These are phyloP conservation scores for Proliferodiscus dingleyae DNA, from an alignment of 2,329 filamentous ascomycete species.

Conservation along the genomic window DNA sequence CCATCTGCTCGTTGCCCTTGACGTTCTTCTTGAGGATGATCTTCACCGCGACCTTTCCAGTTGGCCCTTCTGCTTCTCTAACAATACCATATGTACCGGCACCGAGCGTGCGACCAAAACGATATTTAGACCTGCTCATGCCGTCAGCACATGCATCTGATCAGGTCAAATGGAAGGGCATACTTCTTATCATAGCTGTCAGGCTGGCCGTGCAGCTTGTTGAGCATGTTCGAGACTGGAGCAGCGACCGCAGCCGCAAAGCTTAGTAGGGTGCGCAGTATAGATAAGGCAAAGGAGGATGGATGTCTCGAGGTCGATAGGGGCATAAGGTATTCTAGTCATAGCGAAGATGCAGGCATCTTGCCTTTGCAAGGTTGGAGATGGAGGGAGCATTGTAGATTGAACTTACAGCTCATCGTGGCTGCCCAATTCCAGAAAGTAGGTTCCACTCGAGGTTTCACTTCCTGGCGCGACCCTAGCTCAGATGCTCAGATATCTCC, in stretches of 20 bases:
- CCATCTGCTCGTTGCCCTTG: slow-evolving; percentile 97
- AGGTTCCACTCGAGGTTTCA: background rate
- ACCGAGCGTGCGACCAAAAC: slow-evolving; percentile 87
- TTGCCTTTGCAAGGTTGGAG: background rate
- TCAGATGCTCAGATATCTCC: too few species aligned
- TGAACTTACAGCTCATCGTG: slow-evolving; percentile 32
- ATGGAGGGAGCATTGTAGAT: slow-evolving; percentile 6
- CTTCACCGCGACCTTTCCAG: slow-evolving; percentile 90
- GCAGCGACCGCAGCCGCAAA: slow-evolving; percentile 7
- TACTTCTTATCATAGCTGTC: slow-evolving; percentile 99
- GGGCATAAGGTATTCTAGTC: slow-evolving; percentile 9
- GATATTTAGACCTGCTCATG: slow-evolving; percentile 68
- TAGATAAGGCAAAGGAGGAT: slow-evolving; percentile 5
- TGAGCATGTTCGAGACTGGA: slow-evolving; percentile 82
- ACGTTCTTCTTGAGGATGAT: slow-evolving; percentile 99
- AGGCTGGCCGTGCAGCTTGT: slow-evolving; percentile 92
- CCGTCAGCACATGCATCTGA: slow-evolving; percentile 18
- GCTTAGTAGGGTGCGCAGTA: slow-evolving; percentile 9
- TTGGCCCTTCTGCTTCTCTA: slow-evolving; percentile 81
- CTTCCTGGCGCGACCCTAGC: too few species aligned
- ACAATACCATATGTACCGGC: slow-evolving; percentile 98
- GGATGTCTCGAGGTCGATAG: slow-evolving; percentile 1
- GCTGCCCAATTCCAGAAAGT: slow-evolving; percentile 14
- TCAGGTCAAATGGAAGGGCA: slow-evolving; percentile 25
- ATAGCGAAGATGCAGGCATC: slow-evolving; percentile 1